These are phyloP conservation scores for Apiospora aurea DNA, from an alignment of 2,329 filamentous ascomycete genomes.

Conservation along the genomic window DNA sequence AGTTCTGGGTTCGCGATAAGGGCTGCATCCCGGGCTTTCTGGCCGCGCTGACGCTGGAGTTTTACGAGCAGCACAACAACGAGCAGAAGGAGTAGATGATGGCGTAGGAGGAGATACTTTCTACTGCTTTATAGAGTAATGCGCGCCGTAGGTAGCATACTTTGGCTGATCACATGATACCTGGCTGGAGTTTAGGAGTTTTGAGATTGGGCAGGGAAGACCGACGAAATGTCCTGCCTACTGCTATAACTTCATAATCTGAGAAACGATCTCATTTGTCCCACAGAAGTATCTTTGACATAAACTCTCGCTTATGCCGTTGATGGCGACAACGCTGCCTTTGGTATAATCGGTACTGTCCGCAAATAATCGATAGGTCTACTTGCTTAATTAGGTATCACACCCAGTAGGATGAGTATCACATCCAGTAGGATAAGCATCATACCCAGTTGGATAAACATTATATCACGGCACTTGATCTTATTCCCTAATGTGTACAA, in stretches of 20 bases:
- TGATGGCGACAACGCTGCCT: too few relatives aligned
- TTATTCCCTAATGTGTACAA: too few relatives aligned
- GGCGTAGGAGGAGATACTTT: too few relatives aligned
- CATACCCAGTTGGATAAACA: too few relatives aligned
- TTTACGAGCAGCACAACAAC: constrained; percentile 72
- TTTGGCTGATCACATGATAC: constrained; percentile 15
- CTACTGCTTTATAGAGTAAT: not conserved
- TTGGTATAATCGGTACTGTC: too few relatives aligned
- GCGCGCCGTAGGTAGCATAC: not conserved
- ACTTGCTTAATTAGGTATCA: too few relatives aligned
- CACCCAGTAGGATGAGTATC: too few relatives aligned
- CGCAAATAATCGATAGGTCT: too few relatives aligned
- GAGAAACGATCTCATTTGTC: not conserved
- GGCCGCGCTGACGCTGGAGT: constrained; percentile 89
- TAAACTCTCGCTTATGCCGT: too few relatives aligned
- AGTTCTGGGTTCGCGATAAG: constrained; percentile 95
- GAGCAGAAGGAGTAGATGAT: not conserved
- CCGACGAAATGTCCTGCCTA: not conserved
- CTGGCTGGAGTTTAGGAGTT: constrained; percentile 22
- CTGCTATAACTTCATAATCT: constrained; percentile 12
- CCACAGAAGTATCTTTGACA: not conserved
- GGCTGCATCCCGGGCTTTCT: constrained; percentile 94
- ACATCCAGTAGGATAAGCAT: too few relatives aligned
- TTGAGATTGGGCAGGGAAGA: not conserved
- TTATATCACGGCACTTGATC: too few relatives aligned